Evolutionary conservation across 2,329 filamentous ascomycete genomes (phyloP).

Genomic region (Microsporum audouinii): DNA sequence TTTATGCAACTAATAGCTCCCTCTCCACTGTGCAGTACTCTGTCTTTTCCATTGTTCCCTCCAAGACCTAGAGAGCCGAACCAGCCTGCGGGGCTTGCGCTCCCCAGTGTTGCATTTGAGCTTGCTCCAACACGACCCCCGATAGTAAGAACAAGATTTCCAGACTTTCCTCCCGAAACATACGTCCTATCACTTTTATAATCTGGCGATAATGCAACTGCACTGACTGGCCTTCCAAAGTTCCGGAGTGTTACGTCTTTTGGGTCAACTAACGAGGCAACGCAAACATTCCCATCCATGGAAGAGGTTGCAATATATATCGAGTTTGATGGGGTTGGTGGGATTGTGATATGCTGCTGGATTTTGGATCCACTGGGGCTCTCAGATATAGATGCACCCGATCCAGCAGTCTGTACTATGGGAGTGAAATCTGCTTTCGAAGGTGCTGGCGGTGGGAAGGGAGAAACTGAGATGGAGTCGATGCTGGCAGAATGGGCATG

Average conservation of each 20-base stretch:
- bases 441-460: constrained; percentile 55
- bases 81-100: constrained; percentile 69
- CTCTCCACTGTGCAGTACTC: constrained; percentile 79
- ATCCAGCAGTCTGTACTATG: neutral
- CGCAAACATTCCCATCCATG: constrained; percentile 88
- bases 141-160: constrained; percentile 73
- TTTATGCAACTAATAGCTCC: constrained; percentile 83
- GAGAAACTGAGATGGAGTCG: constrained; percentile 80
- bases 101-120: constrained; percentile 70
- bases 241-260: constrained; percentile 88
- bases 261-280: constrained; percentile 72
- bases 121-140: constrained; percentile 70
- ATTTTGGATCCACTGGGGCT: constrained; percentile 14
- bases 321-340: constrained; percentile 70
- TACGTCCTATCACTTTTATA: constrained; percentile 84
- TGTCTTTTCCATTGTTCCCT: constrained; percentile 68
- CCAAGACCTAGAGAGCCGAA: constrained; percentile 69
- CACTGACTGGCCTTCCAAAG: constrained; percentile 83
- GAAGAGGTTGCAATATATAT: constrained; percentile 91
- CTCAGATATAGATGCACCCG: constrained; percentile 13
- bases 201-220: constrained; percentile 87
- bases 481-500: constrained; percentile 88
- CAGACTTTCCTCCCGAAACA: constrained; percentile 78
- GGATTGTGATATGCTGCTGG: constrained; percentile 35
- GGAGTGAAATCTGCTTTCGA: constrained; percentile 8